A percentile compares a stretch with the other conserved stretches of the same genome.
Conservation (phyloP, 1,139 yeast genomes). For the Yamadazyma epiphylla region DNA sequence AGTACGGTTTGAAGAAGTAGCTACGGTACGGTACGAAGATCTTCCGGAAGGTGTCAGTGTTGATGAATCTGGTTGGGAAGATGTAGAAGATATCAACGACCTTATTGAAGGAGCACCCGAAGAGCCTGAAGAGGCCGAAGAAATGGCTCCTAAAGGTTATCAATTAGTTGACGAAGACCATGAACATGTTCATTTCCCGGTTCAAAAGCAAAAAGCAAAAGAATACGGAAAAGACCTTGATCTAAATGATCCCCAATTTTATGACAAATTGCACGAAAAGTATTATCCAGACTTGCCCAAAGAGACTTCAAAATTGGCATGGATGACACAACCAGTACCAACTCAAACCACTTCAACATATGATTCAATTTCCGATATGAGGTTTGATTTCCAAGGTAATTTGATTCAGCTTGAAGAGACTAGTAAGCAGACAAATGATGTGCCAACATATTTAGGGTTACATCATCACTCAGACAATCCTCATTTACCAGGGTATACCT, state of each 20-base stretch:
- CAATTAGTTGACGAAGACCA: conserved; percentile 33
- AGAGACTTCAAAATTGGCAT: conserved; percentile 76
- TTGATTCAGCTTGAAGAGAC: conserved; percentile 43
- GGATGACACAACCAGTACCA: conserved; percentile 78
- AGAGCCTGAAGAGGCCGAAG: conserved; percentile 12
- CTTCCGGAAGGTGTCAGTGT: conserved; percentile 18
- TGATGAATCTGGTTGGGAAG: conserved; percentile 44
- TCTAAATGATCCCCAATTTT: conserved; percentile 71
- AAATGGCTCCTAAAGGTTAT: conserved; percentile 40
- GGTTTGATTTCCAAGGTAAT: conserved; percentile 88
- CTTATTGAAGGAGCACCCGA: conserved; percentile 22
- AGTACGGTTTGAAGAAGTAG: conserved; percentile 40
- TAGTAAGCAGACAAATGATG: conserved; percentile 26
- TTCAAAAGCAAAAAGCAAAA: conserved; percentile 26
- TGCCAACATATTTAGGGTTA: conserved; percentile 63
- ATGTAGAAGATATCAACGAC: conserved; percentile 33
- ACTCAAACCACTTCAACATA: conserved; percentile 43
- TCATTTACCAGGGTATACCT: conserved; percentile 86
- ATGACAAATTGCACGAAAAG: conserved; percentile 73
- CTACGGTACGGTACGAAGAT: conserved; percentile 40
- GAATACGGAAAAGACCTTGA: conserved; percentile 40
- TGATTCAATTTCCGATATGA: conserved; percentile 62
- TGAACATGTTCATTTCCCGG: conserved; percentile 58
- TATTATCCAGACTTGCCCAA: conserved; percentile 87
- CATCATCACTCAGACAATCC: conserved; percentile 93